Evolutionary conservation across 371 early-diverging fungal genomes (phyloP), one percentile per base, ranked within the genome.

Genomic region (Zychaea mexicana): DNA sequence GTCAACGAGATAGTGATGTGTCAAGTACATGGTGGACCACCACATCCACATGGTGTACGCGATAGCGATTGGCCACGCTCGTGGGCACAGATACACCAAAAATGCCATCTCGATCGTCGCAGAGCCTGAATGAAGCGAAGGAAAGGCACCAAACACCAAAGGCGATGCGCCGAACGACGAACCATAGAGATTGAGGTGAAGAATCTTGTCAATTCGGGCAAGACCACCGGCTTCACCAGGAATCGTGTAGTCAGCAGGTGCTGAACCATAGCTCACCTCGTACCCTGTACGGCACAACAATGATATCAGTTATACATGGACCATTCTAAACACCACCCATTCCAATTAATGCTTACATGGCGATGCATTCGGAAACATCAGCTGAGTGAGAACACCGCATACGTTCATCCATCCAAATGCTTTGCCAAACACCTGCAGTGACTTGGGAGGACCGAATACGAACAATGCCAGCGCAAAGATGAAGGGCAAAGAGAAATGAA

Each of bases 1-100:
- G 74, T 92, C 92, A 58, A 88, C 84, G 67, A 90, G 78, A 62
- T 89, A 92, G 60, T 92, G 91, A 60, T 92, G 92, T 6, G 85
- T 85, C 22, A 90, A 72, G 65, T 92, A 92, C 84, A 92, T 87
- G 54, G 91, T 90, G 0, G 90, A 79, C 86, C 87, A 89, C 92
- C 91, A 90, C 71, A 90, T 79, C 90, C 90, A 90, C 64, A 83
- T 71, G n/a, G 88, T 82, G 68, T 90, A 90, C 6, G 67, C 60
- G n/a, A 84, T 61, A 4, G 70, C 77, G 3, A 86, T 61, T 6
- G 86, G 86, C 53, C 79, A 75, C 42, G 77, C 47, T 46, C 75
- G 76, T 15, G 88, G 88, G 28, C 72, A 79, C 32, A 86, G 65
- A 27, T 78, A 82, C 36, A 72, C 73, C 33, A 86, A 61, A 71